phyloP scores from a whole-genome alignment of 495 filamentous ascomycete genomes.

The Podospora pseudopauciseta region DNA sequence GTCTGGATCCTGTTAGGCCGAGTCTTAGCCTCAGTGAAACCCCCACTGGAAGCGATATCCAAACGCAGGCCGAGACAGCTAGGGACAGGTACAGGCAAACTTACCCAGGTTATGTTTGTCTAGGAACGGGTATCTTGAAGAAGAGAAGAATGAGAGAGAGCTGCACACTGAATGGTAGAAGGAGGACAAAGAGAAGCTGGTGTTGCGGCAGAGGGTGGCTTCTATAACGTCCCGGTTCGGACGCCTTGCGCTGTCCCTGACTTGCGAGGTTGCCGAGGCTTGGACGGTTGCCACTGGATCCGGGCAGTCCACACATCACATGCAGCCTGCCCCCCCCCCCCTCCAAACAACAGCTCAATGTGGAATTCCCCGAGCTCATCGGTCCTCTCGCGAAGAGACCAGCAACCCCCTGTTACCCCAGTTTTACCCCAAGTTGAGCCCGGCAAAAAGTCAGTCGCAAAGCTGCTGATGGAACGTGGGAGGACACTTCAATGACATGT shows the following conservation, averaged over 20 bases:
- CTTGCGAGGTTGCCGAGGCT: constrained; percentile 2
- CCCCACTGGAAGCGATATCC: constrained; percentile 3
- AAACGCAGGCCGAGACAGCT: constrained; percentile 1
- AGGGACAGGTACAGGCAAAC: neutral
- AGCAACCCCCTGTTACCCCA: constrained; percentile 2
- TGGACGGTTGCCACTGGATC: constrained; percentile 2
- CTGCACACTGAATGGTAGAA: neutral
- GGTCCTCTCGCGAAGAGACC: neutral
- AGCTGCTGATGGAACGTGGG: neutral
- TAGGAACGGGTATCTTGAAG: neutral
- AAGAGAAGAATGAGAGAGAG: constrained; percentile 1
- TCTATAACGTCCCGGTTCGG: neutral
- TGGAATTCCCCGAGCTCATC: neutral
- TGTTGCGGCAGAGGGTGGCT: too few species aligned
- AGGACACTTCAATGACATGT: neutral
- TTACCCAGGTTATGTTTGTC: constrained; percentile 1
- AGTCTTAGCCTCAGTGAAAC: constrained; percentile 3
- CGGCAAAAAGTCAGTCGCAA: neutral
- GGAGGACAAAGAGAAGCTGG: neutral
- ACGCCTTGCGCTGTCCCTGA: neutral
- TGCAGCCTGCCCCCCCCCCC: neutral
- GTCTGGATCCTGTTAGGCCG: constrained; percentile 5
- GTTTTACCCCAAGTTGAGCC: constrained; percentile 2
- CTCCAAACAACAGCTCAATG: neutral
- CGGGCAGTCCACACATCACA: neutral